Evolutionary conservation across 108 stramenopile species (phyloP), one percentile per base, ranked within the genome.

Genomic region (Mayamaea pseudoterrestris): DNA sequence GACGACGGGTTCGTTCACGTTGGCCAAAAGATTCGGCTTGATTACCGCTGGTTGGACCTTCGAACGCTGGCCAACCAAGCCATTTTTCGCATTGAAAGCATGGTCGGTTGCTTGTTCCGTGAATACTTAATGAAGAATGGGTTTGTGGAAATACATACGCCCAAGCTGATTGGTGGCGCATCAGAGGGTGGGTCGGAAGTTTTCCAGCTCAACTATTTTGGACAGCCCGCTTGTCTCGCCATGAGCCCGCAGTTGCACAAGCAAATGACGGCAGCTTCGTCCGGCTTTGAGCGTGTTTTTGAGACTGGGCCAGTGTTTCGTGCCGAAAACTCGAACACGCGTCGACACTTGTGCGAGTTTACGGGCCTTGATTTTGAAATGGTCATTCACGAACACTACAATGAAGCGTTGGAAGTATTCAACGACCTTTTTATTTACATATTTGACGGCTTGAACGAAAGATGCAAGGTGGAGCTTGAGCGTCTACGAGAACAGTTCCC

Each of bases 221-320:
- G 91, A 28, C 60, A 83, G 57, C 65, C 67, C 24, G 94, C 93
- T 23, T 99, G 96, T 73, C 65, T 99, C 34, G 94, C 94, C 45
- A 98, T 98, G 95, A 76, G 71, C 44, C 98, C 98, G 5, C 98
- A 99, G 68, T 75, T 99, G 27, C 95, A 98, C 74, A 99, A 99
- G 68, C 98, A 99, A 65, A 98, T 98, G 83, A 63, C 84, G 16
- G 79, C 83, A 12, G 98, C 98, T 1, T 98, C 95, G 65, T 87
- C 93, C 30, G 98, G 95, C 35, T 96, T 99, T 53, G 98, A 96
- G 59, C 83, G 93, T 5, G 96, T 99, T 20, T 94, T 94, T 71
- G 89, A 94, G 52, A 95, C 95, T 46, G 98, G 98, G 9, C 98
- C 98, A 2, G 98, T 99, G 27, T 99, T 99, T 63, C 89, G 98